Evolutionary conservation across 1,284 basidiomycete species (phyloP).

Genomic region (Bothia castanella): DNA sequence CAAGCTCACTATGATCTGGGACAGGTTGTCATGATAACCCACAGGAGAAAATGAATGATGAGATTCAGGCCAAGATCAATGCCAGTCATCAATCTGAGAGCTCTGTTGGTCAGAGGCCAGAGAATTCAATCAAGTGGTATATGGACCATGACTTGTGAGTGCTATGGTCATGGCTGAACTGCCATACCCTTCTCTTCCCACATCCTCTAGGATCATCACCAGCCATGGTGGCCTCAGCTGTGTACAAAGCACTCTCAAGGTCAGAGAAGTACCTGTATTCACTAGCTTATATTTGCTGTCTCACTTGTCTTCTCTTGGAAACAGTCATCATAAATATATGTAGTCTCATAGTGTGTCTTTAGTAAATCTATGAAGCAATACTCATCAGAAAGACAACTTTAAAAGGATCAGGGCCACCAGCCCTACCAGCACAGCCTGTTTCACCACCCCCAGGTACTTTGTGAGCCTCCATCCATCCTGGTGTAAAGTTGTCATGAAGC

Average conservation of each 20-base stretch:
- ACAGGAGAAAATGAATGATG: slow-evolving; percentile 63
- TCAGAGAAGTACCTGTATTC: too few species aligned
- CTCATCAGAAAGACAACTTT: slow-evolving; percentile 39
- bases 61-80: slow-evolving; percentile 67
- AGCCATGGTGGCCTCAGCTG: too few species aligned
- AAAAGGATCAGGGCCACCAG: slow-evolving; percentile 76
- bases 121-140: slow-evolving; percentile 84
- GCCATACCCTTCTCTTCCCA: too few species aligned
- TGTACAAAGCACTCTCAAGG: too few species aligned
- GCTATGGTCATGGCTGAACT: too few species aligned
- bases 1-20: slow-evolving; percentile 5
- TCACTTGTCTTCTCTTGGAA: too few species aligned
- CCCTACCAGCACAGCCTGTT: slow-evolving; percentile 65
- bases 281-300: too few species aligned
- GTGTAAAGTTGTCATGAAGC: slow-evolving; percentile 82
- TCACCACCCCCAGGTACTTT: slow-evolving; percentile 70
- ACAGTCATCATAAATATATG: too few species aligned
- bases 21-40: slow-evolving; percentile 73
- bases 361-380: background rate
- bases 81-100: slow-evolving; percentile 78
- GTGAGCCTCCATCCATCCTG: slow-evolving; percentile 53
- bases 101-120: slow-evolving; percentile 68
- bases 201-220: too few species aligned
- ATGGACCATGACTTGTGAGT: slow-evolving; percentile 15
- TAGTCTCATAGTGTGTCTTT: too few species aligned